These are phyloP conservation scores for Cutaneotrichosporon cavernicola DNA, from an alignment of 1,284 basidiomycete species.

Conservation along the genomic window DNA sequence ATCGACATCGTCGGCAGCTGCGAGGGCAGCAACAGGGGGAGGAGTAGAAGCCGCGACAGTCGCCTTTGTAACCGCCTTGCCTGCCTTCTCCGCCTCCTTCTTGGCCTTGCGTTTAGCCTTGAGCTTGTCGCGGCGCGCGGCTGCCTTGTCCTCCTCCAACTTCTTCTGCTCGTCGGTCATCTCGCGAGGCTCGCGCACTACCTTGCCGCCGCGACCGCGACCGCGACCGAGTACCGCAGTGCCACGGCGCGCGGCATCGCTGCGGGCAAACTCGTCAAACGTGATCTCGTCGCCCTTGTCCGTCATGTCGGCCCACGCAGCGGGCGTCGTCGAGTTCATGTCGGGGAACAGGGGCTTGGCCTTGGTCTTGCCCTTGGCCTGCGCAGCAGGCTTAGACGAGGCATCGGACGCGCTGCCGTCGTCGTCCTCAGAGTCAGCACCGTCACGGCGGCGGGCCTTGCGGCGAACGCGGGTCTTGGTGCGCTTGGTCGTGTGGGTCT, in stretches of 20 bases:
- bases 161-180: slow-evolving; percentile 36
- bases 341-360: slow-evolving; percentile 30
- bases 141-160: slow-evolving; percentile 31
- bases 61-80: slow-evolving; percentile 9
- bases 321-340: slow-evolving; percentile 33
- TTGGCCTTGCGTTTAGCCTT: slow-evolving; percentile 40
- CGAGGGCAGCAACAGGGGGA: neutral
- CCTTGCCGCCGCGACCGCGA: slow-evolving; percentile 19
- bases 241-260: slow-evolving; percentile 14
- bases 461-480: slow-evolving; percentile 7
- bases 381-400: neutral
- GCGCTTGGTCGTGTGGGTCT: slow-evolving; percentile 1
- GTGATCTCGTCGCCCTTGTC: slow-evolving; percentile 20
- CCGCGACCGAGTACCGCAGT: slow-evolving; percentile 5
- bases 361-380: neutral
- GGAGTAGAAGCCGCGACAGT: neutral
- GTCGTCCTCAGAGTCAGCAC: slow-evolving; percentile 19
- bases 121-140: slow-evolving; percentile 34
- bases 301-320: slow-evolving; percentile 32
- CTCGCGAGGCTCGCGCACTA: slow-evolving; percentile 28
- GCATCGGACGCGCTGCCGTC: slow-evolving; percentile 14
- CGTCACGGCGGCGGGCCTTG: slow-evolving; percentile 24
- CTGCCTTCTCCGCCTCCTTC: slow-evolving; percentile 28
- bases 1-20: slow-evolving; percentile 8
- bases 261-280: slow-evolving; percentile 35